These are phyloP conservation scores for Metschnikowia henanensis DNA, from an alignment of 805 yeast species.

Conservation along the genomic window DNA sequence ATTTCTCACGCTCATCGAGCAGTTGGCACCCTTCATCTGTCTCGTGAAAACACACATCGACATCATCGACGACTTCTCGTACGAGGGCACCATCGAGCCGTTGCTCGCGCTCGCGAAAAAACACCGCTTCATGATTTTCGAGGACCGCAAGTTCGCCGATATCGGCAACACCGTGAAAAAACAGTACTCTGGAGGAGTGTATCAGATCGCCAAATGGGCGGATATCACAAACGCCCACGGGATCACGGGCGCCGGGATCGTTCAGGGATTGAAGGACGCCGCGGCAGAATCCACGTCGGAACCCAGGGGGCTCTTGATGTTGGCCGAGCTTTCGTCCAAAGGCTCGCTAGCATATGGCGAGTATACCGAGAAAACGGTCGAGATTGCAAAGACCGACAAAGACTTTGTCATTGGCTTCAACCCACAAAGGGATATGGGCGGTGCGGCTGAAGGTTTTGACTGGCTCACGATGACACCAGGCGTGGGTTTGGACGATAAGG, in stretches of 20 bases:
- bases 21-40: slow-evolving; percentile 88
- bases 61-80: slow-evolving; percentile 83
- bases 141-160: slow-evolving; percentile 98
- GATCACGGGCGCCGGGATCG: slow-evolving; percentile 93
- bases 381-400: slow-evolving; percentile 77
- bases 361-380: slow-evolving; percentile 84
- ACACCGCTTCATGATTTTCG: slow-evolving; percentile 89
- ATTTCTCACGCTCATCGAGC: slow-evolving; percentile 68
- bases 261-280: slow-evolving; percentile 82
- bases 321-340: slow-evolving; percentile 92
- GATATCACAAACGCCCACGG: slow-evolving; percentile 98
- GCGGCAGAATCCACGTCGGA: slow-evolving; percentile 67
- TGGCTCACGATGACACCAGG: slow-evolving; percentile 99
- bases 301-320: slow-evolving; percentile 89
- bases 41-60: slow-evolving; percentile 94
- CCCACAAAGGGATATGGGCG: slow-evolving; percentile 89
- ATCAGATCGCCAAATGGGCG: slow-evolving; percentile 89
- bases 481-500: slow-evolving; percentile 95
- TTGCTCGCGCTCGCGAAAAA: slow-evolving; percentile 69
- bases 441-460: slow-evolving; percentile 81
- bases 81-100: slow-evolving; percentile 78
- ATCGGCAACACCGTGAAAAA: slow-evolving; percentile 96
- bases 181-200: slow-evolving; percentile 90
- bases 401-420: slow-evolving; percentile 96
- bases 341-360: slow-evolving; percentile 94